Evolutionary conservation across 176 grass and related monocot genomes (phyloP).

Genomic region (Pharus latifolius): DNA sequence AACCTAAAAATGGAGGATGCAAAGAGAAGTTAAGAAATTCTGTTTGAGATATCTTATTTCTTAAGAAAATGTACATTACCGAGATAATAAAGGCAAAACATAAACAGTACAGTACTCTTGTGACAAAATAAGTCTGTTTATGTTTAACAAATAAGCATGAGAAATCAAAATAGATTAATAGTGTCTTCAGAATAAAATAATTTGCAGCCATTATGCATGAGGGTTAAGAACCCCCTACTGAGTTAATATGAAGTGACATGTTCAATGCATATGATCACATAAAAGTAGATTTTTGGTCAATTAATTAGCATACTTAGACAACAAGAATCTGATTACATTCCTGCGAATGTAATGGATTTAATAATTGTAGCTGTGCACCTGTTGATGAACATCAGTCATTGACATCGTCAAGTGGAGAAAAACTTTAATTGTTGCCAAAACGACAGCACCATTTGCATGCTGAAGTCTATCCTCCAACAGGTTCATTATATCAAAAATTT

Average conservation of each 20-base stretch:
- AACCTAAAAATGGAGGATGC: conserved; percentile 49
- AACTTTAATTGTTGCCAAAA: conserved; percentile 96
- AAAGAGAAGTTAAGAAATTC: conserved; percentile 18
- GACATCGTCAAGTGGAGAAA: conserved; percentile 99
- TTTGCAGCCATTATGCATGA: too few species aligned
- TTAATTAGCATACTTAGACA: background rate
- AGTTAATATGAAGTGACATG: background rate
- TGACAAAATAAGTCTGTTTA: too few species aligned
- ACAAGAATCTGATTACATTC: background rate
- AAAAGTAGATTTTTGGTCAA: background rate
- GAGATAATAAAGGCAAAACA: background rate
- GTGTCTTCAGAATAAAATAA: background rate
- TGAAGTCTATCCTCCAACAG: conserved; percentile 98
- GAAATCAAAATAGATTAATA: conserved; percentile 1
- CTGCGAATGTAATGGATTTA: background rate
- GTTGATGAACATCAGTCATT: conserved; percentile 99
- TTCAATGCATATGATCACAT: conserved; percentile 2
- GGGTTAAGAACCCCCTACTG: too few species aligned
- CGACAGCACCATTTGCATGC: conserved; percentile 99
- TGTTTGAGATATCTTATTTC: background rate
- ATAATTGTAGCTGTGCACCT: conserved; percentile 39
- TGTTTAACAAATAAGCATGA: background rate
- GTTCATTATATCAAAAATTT: conserved; percentile 99
- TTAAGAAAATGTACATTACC: background rate
- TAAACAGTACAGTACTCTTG: background rate